Base-by-base conservation (phyloP, 208 protist genomes). In the Wallacemonas sp. region DNA sequence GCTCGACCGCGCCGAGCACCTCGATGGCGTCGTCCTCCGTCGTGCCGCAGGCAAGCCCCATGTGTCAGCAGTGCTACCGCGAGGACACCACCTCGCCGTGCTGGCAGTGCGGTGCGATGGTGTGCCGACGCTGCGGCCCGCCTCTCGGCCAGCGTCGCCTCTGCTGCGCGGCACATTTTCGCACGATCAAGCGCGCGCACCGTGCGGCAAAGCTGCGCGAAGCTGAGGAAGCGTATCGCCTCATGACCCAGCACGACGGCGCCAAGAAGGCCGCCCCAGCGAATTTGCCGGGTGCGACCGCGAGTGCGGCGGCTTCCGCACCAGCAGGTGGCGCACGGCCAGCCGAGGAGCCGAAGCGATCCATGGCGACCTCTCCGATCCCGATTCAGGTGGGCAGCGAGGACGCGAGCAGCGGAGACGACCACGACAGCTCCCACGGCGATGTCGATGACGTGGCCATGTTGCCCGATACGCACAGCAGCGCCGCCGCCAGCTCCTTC, bases 121-220 rank as follows among this genome's bases (percentile, higher is more conserved):
- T 90, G n/a, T 90, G 83, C 74, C 61, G 72, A n/a, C 76, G 72
- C 57, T 90, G 83, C 58, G 78, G 77, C 5, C 56, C 78, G 32
- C 72, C 14, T 16, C 63, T 57, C 11, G 63, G 56, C 9, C 57
- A 49, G 9, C 57, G 62, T 0, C 68, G 70, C 62, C 67, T 76
- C 26, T 83, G 77, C 61, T 83, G 77, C 58, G 63, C 54, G 1
- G 77, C 77, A 5, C 77, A 83, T 33, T 68, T 72, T 30, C 71
- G 77, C 27, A 44, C 24, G 5, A 39, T 66, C 19, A 52, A 56
- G 46, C 52, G 52, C 32, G 52, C 52, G 30, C 26, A 17, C 26
- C 52, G 52, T 5, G 52, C 52, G 30, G 52, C 26, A 6, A 48
- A 26, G 57, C 16, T 29, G 57, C 36, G 14, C 12, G 16, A 49